Evolutionary conservation across 2,329 filamentous ascomycete species (phyloP), one percentile per base, ranked within the genome.

Genomic region (Teratosphaeria gauchensis): DNA sequence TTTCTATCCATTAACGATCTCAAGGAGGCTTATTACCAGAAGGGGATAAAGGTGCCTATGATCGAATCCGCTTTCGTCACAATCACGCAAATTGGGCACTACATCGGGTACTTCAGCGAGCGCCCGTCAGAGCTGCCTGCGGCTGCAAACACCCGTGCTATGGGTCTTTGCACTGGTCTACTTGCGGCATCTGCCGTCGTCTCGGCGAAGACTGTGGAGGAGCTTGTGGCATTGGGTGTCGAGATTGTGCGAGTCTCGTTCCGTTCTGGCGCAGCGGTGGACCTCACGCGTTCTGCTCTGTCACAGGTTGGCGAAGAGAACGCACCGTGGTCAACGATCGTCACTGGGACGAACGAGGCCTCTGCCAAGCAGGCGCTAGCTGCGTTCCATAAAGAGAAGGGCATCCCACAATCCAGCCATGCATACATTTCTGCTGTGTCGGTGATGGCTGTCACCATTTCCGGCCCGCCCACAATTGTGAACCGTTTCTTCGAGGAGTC

Each of bases 141-240:
- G 70, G 78, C 69, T 68, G 77, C 67, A 71, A 83, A 73, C 68
- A 77, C 75, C 19, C 72, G 80, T 67, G 76, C 85, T 28, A 78
- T 87, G 31, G 86, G 85, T 59, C 79, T 89, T 51, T 88, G 86
- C 76, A 87, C 84, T 48, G 86, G 86, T 56, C 77, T 87, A 24
- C 82, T 89, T 65, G 85, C 86, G n/a, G 86, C 84, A n/a, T 77
- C 82, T 12, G 86, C 84, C 16, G 81, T 88, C 58, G 82, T 85
- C 12, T 84, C 82, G 24, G 80, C 85, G 33, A 81, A 80, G 60
- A 85, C 83, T 5, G 74, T 87, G 54, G 82, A 81, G 19, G 78
- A 83, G 53, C 75, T 89, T 38, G 76, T 88, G 24, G 80, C 80
- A 6, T 76, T 88, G 55, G 85, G 81, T 56, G 79, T 86, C 16